A percentile compares a stretch with the other conserved stretches of the same genome.
Evolutionary conservation across 2,329 filamentous ascomycete genomes (phyloP).

Genomic region (Ilyonectria destructans): DNA sequence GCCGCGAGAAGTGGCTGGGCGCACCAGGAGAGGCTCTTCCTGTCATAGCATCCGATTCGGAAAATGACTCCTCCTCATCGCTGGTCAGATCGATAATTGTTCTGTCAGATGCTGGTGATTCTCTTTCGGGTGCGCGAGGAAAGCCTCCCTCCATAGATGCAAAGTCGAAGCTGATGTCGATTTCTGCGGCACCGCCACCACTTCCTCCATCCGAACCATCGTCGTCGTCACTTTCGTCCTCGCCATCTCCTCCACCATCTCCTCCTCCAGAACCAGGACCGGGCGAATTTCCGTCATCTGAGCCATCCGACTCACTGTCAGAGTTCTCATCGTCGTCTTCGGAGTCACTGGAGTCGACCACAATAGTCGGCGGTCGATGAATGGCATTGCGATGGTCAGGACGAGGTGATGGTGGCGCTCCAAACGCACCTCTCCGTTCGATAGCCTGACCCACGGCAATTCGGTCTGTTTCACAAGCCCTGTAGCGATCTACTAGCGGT

Average conservation of each 20-base stretch:
- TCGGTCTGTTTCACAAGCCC: constrained; percentile 17
- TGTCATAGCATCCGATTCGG: background rate
- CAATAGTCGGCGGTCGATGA: too few species aligned
- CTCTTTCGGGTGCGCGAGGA: background rate
- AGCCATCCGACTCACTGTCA: constrained; percentile 10
- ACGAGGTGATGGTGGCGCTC: background rate
- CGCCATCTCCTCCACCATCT: constrained; percentile 2
- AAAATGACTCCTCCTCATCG: constrained; percentile 1
- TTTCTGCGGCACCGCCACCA: background rate
- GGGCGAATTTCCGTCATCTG: background rate
- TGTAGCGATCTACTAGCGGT: constrained; percentile 34
- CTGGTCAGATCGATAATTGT: constrained; percentile 21
- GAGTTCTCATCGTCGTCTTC: background rate
- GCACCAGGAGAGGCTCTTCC: background rate
- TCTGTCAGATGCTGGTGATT: background rate
- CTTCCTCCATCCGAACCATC: background rate
- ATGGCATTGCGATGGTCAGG: background rate
- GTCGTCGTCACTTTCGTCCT: background rate
- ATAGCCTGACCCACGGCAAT: constrained; percentile 13
- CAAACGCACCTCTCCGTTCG: background rate
- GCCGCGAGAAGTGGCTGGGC: too few species aligned
- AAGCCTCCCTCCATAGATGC: background rate
- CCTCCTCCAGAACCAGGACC: background rate
- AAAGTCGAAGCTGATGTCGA: constrained; percentile 18
- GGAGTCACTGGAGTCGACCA: background rate